Conservation (phyloP, 768 basidiomycete species). For the Lactarius akahatsu region DNA sequence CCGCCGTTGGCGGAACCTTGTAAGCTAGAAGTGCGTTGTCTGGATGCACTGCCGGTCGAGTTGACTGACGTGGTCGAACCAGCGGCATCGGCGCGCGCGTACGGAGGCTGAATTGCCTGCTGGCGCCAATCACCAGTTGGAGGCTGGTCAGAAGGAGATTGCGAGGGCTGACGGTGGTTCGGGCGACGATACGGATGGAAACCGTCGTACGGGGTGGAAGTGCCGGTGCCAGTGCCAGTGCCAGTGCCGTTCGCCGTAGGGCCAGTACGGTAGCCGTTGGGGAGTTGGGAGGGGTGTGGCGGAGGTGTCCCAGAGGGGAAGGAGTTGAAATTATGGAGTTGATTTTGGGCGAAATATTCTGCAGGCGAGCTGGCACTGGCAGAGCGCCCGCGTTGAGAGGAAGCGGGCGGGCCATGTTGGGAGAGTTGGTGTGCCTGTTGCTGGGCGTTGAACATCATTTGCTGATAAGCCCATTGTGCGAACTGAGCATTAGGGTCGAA, state of each 20-base stretch:
- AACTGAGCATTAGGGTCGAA: conserved; percentile 78
- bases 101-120: conserved; percentile 65
- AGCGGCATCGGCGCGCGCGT: conserved; percentile 76
- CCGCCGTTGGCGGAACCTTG: conserved; percentile 53
- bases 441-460: conserved; percentile 77
- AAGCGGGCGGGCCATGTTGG: conserved; percentile 36
- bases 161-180: conserved; percentile 37
- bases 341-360: conserved; percentile 61
- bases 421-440: conserved; percentile 29
- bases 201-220: conserved; percentile 47
- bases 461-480: conserved; percentile 88
- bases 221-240: conserved; percentile 39
- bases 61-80: conserved; percentile 77
- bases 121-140: conserved; percentile 48
- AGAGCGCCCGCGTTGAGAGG: conserved; percentile 42
- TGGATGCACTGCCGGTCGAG: conserved; percentile 52
- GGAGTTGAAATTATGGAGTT: conserved; percentile 54
- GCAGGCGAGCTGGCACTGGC: conserved; percentile 41
- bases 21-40: conserved; percentile 69
- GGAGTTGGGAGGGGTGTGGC: conserved; percentile 50
- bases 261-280: conserved; percentile 41
- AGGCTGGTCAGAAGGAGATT: conserved; percentile 33
- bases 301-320: conserved; percentile 74
- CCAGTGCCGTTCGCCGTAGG: conserved; percentile 36
- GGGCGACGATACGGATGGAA: conserved; percentile 85